Evolutionary conservation across 1,284 basidiomycete species (phyloP).

Genomic region (Ustilago tritici): DNA sequence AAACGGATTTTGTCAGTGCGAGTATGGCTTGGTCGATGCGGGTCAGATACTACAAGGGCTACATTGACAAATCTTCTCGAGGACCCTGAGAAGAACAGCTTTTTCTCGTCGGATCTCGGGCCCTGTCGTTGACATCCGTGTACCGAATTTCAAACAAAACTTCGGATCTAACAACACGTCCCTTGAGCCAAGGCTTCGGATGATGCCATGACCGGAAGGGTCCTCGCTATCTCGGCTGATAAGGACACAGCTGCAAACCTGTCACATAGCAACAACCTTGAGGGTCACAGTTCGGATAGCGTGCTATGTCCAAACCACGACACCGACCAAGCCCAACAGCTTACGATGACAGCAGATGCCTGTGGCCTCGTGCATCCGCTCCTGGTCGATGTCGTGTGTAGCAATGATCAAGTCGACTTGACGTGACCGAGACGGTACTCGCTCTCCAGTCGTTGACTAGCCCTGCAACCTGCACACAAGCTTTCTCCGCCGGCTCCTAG

Average conservation of each 20-base stretch:
- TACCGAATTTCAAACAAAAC: neutral
- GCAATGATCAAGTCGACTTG: neutral
- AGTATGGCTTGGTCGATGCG: neutral
- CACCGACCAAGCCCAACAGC: neutral
- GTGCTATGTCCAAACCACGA: slow-evolving; percentile 16
- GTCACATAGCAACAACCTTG: slow-evolving; percentile 14
- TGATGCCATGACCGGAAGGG: slow-evolving; percentile 46
- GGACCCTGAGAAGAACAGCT: slow-evolving; percentile 38
- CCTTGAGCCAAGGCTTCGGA: neutral
- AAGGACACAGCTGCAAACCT: slow-evolving; percentile 13
- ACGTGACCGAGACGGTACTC: slow-evolving; percentile 39
- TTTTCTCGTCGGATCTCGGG: slow-evolving; percentile 34
- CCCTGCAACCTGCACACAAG: neutral
- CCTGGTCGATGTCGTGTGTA: slow-evolving; percentile 42
- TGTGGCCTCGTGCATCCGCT: neutral
- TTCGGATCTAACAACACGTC: slow-evolving; percentile 1
- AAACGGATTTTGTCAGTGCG: neutral
- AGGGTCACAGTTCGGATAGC: slow-evolving; percentile 20
- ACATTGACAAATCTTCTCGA: slow-evolving; percentile 2
- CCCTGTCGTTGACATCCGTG: neutral
- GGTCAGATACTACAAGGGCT: neutral
- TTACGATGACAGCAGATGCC: neutral
- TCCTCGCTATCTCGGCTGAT: slow-evolving; percentile 39
- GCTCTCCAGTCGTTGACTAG: neutral
- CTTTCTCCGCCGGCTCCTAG: slow-evolving; percentile 14